Conservation (phyloP, 371 early-diverging fungal species). For the Homolaphlyctis polyrhiza region DNA sequence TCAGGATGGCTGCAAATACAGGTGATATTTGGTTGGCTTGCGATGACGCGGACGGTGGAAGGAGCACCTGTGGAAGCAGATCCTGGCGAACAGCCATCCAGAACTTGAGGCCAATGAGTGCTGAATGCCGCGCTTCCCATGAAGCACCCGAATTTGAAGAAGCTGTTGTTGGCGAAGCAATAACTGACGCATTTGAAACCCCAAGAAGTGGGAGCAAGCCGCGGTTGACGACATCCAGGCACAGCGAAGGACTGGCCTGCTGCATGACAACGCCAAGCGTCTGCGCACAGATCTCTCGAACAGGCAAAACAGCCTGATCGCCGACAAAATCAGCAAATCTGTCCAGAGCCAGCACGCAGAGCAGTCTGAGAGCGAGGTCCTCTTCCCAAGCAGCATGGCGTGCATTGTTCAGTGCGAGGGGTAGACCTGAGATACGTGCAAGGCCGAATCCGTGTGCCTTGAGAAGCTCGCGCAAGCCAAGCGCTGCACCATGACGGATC, state of each 20-base stretch:
- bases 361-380: constrained; percentile 79
- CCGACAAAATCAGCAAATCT: constrained; percentile 95
- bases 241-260: constrained; percentile 30
- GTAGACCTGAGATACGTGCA: constrained; percentile 57
- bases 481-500: constrained; percentile 92
- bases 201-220: constrained; percentile 37
- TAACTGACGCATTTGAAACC: not conserved
- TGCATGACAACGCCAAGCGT: constrained; percentile 81
- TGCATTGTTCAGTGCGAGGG: constrained; percentile 53
- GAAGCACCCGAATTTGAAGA: not conserved
- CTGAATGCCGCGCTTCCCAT: constrained; percentile 94
- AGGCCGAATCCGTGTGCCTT: constrained; percentile 84
- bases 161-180: not conserved
- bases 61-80: constrained; percentile 59
- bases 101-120: constrained; percentile 92
- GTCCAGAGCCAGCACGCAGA: constrained; percentile 92
- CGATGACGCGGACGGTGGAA: not conserved
- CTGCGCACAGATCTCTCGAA: constrained; percentile 94
- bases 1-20: constrained; percentile 36
- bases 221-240: constrained; percentile 26
- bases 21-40: constrained; percentile 2
- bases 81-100: constrained; percentile 88
- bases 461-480: constrained; percentile 85
- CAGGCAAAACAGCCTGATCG: constrained; percentile 93
- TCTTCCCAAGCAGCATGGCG: constrained; percentile 78